Evolutionary conservation across 2,329 filamentous ascomycete species (phyloP).

Genomic region (Fusarium verticillioides): DNA sequence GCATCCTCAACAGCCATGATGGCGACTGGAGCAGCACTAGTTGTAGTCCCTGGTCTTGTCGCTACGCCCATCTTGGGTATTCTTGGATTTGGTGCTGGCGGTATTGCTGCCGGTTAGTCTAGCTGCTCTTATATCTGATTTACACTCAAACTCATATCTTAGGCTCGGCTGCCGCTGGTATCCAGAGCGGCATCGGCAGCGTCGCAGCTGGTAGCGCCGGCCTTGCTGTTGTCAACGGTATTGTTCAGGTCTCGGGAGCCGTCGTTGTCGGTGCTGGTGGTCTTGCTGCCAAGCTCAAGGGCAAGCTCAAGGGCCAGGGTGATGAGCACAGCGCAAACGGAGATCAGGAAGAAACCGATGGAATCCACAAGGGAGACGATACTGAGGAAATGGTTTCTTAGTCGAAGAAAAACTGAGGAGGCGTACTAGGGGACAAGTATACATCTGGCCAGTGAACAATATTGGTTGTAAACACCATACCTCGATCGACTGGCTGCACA

Average conservation of each 20-base stretch:
- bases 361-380: too few relatives aligned
- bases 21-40: background rate
- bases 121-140: background rate
- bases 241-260: conserved; percentile 12
- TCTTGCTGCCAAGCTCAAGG: background rate
- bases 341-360: background rate
- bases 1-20: background rate
- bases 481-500: background rate
- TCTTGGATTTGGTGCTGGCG: background rate
- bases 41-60: background rate
- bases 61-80: too few relatives aligned
- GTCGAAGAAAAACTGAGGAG: background rate
- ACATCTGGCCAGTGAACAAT: background rate
- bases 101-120: background rate
- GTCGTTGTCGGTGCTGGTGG: background rate
- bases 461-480: background rate
- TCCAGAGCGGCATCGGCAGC: conserved; percentile 46
- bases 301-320: too few relatives aligned
- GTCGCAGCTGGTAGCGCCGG: conserved; percentile 40
- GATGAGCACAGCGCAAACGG: too few relatives aligned
- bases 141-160: background rate
- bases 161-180: conserved; percentile 40
- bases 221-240: conserved; percentile 31
- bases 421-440: background rate
- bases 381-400: background rate